These are phyloP conservation scores for Limnomonas spitsbergensis DNA, from an alignment of 139 green algal genomes.

Conservation along the genomic window DNA sequence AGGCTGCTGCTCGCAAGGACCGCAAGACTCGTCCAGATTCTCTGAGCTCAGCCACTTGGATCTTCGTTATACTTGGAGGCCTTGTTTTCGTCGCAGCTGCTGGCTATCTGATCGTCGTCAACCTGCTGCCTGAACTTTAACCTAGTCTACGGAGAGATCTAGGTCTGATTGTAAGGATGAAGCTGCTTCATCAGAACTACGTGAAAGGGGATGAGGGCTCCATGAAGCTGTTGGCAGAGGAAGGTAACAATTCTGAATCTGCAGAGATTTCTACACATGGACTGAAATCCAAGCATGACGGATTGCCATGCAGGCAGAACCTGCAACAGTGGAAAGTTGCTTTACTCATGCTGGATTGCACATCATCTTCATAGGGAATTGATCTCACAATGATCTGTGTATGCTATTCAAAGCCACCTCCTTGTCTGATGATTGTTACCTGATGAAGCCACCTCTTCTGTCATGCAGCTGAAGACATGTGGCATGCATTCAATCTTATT, in stretches of 20 bases:
- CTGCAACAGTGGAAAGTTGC: too few species aligned
- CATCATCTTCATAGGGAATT: too few species aligned
- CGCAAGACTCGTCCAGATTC: background rate
- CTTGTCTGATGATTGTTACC: background rate
- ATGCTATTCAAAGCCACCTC: background rate
- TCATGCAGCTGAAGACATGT: slow-evolving; percentile 87
- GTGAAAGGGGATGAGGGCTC: slow-evolving; percentile 54
- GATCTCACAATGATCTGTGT: background rate
- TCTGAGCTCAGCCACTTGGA: too few species aligned
- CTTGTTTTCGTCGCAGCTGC: background rate
- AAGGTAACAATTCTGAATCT: slow-evolving; percentile 60
- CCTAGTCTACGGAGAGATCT: background rate
- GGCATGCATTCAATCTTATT: slow-evolving; percentile 88
- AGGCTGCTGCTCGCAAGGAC: slow-evolving; percentile 1
- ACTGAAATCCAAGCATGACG: too few species aligned
- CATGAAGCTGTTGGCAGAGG: slow-evolving; percentile 77
- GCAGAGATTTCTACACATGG: too few species aligned
- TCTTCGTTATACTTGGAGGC: background rate
- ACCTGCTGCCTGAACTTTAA: slow-evolving; percentile 6
- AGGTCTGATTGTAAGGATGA: too few species aligned
- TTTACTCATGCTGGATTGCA: too few species aligned
- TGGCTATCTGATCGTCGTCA: slow-evolving; percentile 7
- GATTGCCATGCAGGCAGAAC: too few species aligned
- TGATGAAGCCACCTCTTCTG: background rate
- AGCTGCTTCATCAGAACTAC: slow-evolving; percentile 60